A percentile compares a stretch with the other conserved stretches of the same genome.
phyloP scores from a whole-genome alignment of 2,329 filamentous ascomycete genomes.

The Alternaria alternata region DNA sequence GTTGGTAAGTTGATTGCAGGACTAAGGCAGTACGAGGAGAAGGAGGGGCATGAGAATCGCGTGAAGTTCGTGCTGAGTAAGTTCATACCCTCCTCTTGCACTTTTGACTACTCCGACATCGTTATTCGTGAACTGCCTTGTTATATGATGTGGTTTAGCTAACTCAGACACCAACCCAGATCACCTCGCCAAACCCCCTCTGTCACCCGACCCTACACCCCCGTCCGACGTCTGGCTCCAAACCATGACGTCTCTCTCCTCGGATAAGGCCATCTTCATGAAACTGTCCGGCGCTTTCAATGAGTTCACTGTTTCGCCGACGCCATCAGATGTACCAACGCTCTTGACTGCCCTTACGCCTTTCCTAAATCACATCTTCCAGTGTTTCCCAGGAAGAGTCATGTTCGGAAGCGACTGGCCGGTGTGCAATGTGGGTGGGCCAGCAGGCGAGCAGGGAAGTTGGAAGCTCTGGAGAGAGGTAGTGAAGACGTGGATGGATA shows the following conservation, averaged over 20 bases:
- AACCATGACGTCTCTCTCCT: conserved; percentile 72
- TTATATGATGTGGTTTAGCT: background rate
- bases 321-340: conserved; percentile 13
- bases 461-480: conserved; percentile 80
- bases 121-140: background rate
- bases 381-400: conserved; percentile 74
- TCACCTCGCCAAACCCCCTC: conserved; percentile 88
- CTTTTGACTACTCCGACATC: background rate
- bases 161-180: conserved; percentile 59
- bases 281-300: conserved; percentile 90
- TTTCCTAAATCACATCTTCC: conserved; percentile 60
- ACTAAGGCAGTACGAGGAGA: conserved; percentile 55
- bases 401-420: conserved; percentile 98
- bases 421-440: conserved; percentile 77
- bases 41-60: conserved; percentile 61
- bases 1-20: conserved; percentile 48
- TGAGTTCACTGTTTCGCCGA: conserved; percentile 67
- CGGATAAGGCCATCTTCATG: conserved; percentile 75
- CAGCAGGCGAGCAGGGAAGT: conserved; percentile 61
- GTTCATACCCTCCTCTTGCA: conserved; percentile 39
- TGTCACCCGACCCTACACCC: conserved; percentile 61
- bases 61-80: conserved; percentile 74
- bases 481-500: conserved; percentile 70
- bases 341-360: conserved; percentile 33
- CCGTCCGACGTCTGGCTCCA: conserved; percentile 72